These are phyloP conservation scores for Hyaloscypha variabilis DNA, from an alignment of 495 filamentous ascomycete species.

Conservation along the genomic window DNA sequence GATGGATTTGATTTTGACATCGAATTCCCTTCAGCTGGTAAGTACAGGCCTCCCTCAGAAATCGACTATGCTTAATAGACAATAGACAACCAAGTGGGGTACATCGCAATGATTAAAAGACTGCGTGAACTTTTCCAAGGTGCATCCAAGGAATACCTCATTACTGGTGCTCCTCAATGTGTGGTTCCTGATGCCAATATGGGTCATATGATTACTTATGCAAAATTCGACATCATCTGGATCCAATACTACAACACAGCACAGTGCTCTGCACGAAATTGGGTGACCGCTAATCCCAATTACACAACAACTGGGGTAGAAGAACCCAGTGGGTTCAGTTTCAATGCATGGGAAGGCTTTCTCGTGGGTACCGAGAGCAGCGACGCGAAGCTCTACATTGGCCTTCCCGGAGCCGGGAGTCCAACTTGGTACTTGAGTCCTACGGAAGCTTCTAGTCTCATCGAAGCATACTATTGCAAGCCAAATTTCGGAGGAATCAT, in stretches of 20 bases:
- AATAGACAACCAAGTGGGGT: constrained; percentile 39
- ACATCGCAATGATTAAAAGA: constrained; percentile 44
- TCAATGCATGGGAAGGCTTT: constrained; percentile 41
- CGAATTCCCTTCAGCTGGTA: constrained; percentile 27
- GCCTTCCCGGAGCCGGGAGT: constrained; percentile 36
- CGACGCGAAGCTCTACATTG: constrained; percentile 48
- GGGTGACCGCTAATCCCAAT: constrained; percentile 35
- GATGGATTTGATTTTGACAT: constrained; percentile 67
- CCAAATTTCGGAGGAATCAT: constrained; percentile 69
- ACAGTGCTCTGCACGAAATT: constrained; percentile 54
- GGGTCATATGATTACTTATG: constrained; percentile 51
- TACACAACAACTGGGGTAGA: background rate
- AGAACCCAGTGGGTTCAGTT: constrained; percentile 13
- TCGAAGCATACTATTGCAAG: constrained; percentile 50
- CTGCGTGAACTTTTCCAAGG: constrained; percentile 46
- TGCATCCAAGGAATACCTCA: constrained; percentile 50
- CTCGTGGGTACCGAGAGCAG: constrained; percentile 34
- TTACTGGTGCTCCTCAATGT: constrained; percentile 61
- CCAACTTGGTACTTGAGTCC: constrained; percentile 34
- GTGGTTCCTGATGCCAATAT: constrained; percentile 56
- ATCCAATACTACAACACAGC: constrained; percentile 60
- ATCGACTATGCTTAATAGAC: constrained; percentile 32
- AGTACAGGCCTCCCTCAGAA: background rate
- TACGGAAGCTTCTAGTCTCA: constrained; percentile 49
- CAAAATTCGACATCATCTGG: constrained; percentile 65